Evolutionary conservation across 345 rosid genomes (phyloP), one percentile per base, ranked within the genome.

Genomic region (sweet orange (Citrus sinensis)): DNA sequence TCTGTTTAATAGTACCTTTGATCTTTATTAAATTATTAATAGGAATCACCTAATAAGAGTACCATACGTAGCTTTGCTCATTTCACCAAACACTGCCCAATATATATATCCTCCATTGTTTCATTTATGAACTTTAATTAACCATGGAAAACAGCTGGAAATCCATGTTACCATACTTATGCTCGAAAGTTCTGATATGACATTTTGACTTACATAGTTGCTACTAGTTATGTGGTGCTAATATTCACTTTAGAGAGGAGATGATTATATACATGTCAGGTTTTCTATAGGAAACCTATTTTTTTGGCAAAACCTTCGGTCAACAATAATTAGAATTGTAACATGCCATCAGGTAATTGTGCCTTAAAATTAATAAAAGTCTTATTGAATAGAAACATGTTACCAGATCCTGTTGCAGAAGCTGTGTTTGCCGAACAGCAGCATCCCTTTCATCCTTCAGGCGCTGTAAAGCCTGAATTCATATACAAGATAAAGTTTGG

Each of bases 361-460:
- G 20, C 51, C 60, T 46, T 49, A 25, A 74, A 74, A 17, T 24
- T 24, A 7, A 49, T 49, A 24, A 16, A 65, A 64, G 9, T 32
- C 11, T 65, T 30, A 75, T 64, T 20, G 14, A 30, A 13, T 46
- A 75, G 51, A 61, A 27, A 39, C n/a, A 34, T 30, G 46, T 85
- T 85, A 92, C 99, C 98, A 96, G 76, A 71, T 96, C 98, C 29
- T 87, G 92, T 87, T 89, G 97, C 87, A 96, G 87, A 70, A 85
- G 94, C 74, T 87, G 90, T 72, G 94, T 89, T 82, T 87, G 92
- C 79, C 87, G 89, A 70, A 89, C 80, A 71, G 95, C 97, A 68
- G 87, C 83, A 81, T 96, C 97, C 82, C 92, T 86, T 87, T 92
- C 99, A 19, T 91, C 94, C 88, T 87, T 94, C 84, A 92, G 85